Base-by-base conservation (phyloP, 2,329 filamentous ascomycete genomes). In the Thelonectria discophora region DNA sequence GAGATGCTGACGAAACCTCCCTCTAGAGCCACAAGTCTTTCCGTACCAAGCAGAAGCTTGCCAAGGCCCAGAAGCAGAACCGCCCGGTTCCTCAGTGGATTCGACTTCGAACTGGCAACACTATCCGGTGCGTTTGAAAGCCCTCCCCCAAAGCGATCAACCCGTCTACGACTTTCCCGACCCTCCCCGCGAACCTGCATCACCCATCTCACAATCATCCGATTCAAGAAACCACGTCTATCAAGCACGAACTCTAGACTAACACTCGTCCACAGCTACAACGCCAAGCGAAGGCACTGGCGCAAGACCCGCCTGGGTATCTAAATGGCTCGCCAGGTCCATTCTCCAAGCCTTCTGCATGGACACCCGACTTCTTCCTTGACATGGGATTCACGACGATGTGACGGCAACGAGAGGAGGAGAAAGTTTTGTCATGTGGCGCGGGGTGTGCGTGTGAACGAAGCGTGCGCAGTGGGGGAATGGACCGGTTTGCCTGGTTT, bases 31-130 rank as follows among this genome's bases (percentile, higher is more conserved):
- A 99, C 88, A 99, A 99, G 91, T 92, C 94, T 81, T 99, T 99
- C 93, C 92, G 94, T 83, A 97, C 94, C 85, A 99, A 99, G 94
- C 91, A 96, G 85, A 99, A 99, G 95, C 93, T 99, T 87, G 95
- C 95, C 81, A 97, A 94, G 89, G 95, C 95, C 81, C 94, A 98
- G 89, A 98, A 97, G 90, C 94, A 98, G 88, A 99, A 99, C 91
- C 91, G 95, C 82, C 95, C 95, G 76, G 97, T 99, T 82, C 95
- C 95, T 73, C 95, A 99, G 88, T 99, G 95, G 95, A 98, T 99
- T 82, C 91, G 95, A 81, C 90, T 99, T 79, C 91, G 94, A 82
- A 98, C 95, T 78, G 91, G 90, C 84, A 99, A 99, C 90, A 97
- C 94, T 85, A 97, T 99, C 87, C 92, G 94, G 95, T 99, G 93